phyloP scores from a whole-genome alignment of 2,329 filamentous ascomycete genomes.

The Biscogniauxia mediterranea region DNA sequence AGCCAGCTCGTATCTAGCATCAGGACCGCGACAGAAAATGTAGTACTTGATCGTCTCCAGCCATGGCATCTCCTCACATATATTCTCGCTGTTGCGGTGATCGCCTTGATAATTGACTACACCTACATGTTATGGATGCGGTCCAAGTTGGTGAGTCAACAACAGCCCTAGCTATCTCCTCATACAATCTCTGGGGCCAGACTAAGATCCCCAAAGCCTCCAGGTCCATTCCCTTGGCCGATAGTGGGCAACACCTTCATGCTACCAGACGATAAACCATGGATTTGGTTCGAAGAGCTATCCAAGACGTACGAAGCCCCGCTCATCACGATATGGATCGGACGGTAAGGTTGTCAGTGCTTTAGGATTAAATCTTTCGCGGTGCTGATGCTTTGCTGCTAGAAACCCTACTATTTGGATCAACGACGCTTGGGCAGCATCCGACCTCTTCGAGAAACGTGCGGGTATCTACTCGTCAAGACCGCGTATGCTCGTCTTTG shows the following conservation, averaged over 20 bases:
- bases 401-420: slow-evolving; percentile 46
- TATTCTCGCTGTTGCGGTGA: slow-evolving; percentile 20
- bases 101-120: slow-evolving; percentile 42
- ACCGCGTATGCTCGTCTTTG: slow-evolving; percentile 48
- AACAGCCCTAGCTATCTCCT: background rate
- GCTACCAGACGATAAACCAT: slow-evolving; percentile 53
- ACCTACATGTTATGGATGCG: slow-evolving; percentile 48
- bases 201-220: slow-evolving; percentile 39
- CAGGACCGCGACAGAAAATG: slow-evolving; percentile 2
- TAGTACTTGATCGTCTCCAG: slow-evolving; percentile 12
- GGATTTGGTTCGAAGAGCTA: slow-evolving; percentile 55
- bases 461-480: slow-evolving; percentile 50
- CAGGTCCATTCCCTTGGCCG: slow-evolving; percentile 52
- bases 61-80: slow-evolving; percentile 21
- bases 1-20: slow-evolving; percentile 19
- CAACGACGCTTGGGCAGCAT: slow-evolving; percentile 48
- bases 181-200: background rate
- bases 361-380: slow-evolving; percentile 8
- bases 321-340: slow-evolving; percentile 56
- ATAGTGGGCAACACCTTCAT: slow-evolving; percentile 56
- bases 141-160: slow-evolving; percentile 41
- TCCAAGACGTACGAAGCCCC: slow-evolving; percentile 48
- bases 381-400: background rate
- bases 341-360: slow-evolving; percentile 32
- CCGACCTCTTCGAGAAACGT: slow-evolving; percentile 54